Evolutionary conservation across 1,284 basidiomycete species (phyloP).

Genomic region (Cystobasidiaceae sp.): DNA sequence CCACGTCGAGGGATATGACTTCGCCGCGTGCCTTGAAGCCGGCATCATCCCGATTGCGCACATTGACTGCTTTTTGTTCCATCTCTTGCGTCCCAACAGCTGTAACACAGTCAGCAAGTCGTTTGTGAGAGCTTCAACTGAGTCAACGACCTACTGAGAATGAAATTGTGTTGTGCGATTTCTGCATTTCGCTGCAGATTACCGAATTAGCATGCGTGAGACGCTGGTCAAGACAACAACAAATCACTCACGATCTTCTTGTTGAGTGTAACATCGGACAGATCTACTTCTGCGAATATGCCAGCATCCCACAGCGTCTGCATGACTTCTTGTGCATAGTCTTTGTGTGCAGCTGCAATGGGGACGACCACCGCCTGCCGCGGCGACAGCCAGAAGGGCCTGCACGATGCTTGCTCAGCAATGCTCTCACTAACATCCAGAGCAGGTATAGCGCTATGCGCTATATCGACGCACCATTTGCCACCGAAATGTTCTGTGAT

Average conservation of each 20-base stretch:
- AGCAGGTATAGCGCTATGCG: too few species aligned
- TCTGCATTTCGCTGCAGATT: slow-evolving; percentile 37
- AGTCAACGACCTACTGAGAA: slow-evolving; percentile 64
- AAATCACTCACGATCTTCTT: slow-evolving; percentile 75
- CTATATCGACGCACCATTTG: slow-evolving; percentile 82
- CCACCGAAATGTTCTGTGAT: slow-evolving; percentile 96
- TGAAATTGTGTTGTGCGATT: slow-evolving; percentile 93
- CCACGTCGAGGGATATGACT: slow-evolving; percentile 62
- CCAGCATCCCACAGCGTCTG: slow-evolving; percentile 64
- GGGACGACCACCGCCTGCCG: slow-evolving; percentile 92
- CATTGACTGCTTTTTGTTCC: slow-evolving; percentile 79
- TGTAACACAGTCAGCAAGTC: slow-evolving; percentile 47
- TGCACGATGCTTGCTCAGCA: too few species aligned
- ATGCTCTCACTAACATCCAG: too few species aligned
- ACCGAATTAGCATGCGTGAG: slow-evolving; percentile 39
- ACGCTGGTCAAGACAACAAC: slow-evolving; percentile 9
- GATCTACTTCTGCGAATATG: slow-evolving; percentile 86
- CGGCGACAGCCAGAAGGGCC: slow-evolving; percentile 97
- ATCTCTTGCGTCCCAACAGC: slow-evolving; percentile 94
- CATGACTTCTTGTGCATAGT: slow-evolving; percentile 78
- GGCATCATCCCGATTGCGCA: slow-evolving; percentile 87
- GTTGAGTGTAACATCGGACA: slow-evolving; percentile 82
- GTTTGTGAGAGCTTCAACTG: background rate
- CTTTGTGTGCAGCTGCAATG: slow-evolving; percentile 81
- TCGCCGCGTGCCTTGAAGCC: slow-evolving; percentile 68